Conservation (phyloP, 148 eudicot species). For the Mesembryanthemum crystallinum region DNA sequence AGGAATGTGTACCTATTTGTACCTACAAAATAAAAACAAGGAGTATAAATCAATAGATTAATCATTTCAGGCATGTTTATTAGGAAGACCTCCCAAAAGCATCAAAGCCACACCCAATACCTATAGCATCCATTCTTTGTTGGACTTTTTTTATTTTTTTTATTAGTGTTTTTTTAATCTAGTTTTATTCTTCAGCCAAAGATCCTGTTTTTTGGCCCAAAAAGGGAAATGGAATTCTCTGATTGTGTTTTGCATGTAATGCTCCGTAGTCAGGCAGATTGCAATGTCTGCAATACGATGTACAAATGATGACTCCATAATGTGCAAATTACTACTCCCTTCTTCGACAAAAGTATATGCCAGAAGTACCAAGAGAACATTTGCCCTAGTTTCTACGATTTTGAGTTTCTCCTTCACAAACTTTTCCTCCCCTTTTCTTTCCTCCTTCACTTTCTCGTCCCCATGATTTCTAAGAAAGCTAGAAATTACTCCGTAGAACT, state of each 20-base stretch:
- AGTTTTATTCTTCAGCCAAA: background rate
- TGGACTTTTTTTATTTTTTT: background rate
- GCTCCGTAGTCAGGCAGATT: background rate
- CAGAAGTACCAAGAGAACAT: too few species aligned
- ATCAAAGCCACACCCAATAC: background rate
- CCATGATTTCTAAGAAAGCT: too few species aligned
- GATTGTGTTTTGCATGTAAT: background rate
- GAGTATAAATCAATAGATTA: background rate
- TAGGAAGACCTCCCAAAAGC: background rate
- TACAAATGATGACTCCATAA: background rate
- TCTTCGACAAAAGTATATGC: background rate
- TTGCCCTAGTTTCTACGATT: too few species aligned
- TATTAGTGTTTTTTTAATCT: too few species aligned
- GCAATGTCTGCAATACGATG: background rate
- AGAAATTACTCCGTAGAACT: too few species aligned
- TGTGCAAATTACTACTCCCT: too few species aligned
- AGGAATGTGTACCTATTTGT: slow-evolving; percentile 94
- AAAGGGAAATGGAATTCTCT: too few species aligned
- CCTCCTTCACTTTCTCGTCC: too few species aligned
- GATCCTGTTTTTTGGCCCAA: background rate
- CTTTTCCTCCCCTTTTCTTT: too few species aligned
- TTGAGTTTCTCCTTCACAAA: too few species aligned
- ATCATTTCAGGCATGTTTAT: background rate
- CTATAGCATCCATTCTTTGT: background rate
- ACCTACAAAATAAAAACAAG: slow-evolving; percentile 44